These are phyloP conservation scores for Casuarina cunninghamiana DNA, from an alignment of 306 rosid species.

Conservation along the genomic window DNA sequence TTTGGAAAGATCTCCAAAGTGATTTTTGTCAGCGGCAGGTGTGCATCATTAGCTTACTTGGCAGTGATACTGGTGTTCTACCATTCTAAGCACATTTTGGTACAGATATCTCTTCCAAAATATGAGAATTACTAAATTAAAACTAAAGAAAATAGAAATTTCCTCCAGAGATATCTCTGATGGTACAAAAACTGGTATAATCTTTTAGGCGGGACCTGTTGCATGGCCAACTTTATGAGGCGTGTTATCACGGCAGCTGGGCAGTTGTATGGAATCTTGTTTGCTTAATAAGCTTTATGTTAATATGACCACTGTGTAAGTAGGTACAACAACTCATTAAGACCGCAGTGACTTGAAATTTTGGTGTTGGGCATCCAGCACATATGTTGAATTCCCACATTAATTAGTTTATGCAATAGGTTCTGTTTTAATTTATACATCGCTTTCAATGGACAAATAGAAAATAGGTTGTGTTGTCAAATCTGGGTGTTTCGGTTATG, in stretches of 20 bases:
- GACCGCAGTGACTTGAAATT: background rate
- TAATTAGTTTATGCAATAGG: background rate
- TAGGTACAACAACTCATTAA: background rate
- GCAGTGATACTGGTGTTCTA: background rate
- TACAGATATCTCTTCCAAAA: background rate
- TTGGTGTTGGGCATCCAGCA: background rate
- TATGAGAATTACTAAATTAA: background rate
- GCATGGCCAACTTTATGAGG: background rate
- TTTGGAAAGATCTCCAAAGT: background rate
- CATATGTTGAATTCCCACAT: background rate
- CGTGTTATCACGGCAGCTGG: background rate
- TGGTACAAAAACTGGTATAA: background rate
- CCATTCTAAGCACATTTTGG: background rate
- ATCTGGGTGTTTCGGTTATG: background rate
- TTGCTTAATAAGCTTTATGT: background rate
- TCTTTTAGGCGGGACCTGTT: background rate
- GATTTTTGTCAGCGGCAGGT: background rate
- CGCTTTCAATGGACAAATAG: background rate
- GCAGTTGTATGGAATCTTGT: background rate
- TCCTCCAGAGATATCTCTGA: background rate
- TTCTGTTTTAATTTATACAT: background rate
- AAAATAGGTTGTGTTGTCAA: background rate
- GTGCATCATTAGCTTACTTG: background rate
- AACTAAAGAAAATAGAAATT: background rate
- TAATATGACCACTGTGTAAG: background rate